Percentiles rank a stretch among this genome's conserved stretches.
These are phyloP conservation scores for Trichoderma orchidacearum DNA, from an alignment of 495 filamentous ascomycete species.

Conservation along the genomic window DNA sequence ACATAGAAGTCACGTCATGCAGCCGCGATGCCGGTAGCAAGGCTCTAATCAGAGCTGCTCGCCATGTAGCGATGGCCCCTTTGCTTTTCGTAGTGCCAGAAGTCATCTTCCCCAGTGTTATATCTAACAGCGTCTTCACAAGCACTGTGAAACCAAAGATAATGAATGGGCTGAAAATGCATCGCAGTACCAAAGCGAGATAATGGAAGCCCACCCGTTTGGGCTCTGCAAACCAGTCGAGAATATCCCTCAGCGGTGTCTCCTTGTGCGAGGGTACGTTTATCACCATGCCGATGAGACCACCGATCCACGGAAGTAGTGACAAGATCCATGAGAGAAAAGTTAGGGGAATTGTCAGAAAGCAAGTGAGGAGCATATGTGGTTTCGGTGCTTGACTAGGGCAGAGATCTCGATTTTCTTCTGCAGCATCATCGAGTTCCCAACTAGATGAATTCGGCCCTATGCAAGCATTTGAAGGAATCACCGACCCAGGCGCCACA, in stretches of 20 bases:
- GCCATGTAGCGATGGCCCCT: conserved; percentile 17
- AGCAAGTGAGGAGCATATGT: conserved; percentile 16
- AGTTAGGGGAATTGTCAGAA: conserved; percentile 17
- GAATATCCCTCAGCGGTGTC: conserved; percentile 15
- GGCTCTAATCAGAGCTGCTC: conserved; percentile 16
- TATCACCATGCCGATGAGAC: conserved; percentile 21
- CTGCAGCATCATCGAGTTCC: conserved; percentile 24
- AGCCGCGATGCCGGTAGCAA: conserved; percentile 18
- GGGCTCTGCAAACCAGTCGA: conserved; percentile 24
- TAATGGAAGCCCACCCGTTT: conserved; percentile 25
- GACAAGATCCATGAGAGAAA: conserved; percentile 14
- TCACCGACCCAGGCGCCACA: conserved; percentile 23
- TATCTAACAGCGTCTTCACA: conserved; percentile 6
- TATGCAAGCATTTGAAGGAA: conserved; percentile 26
- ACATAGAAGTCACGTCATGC: conserved; percentile 18
- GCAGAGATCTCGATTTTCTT: conserved; percentile 21
- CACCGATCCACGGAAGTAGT: conserved; percentile 24
- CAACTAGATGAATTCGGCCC: conserved; percentile 33
- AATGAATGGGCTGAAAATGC: conserved; percentile 20
- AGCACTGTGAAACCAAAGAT: conserved; percentile 16
- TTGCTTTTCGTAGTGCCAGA: conserved; percentile 13
- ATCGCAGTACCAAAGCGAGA: conserved; percentile 16
- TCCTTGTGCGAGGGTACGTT: conserved; percentile 5
- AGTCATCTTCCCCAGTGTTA: conserved; percentile 14
- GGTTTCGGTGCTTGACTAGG: conserved; percentile 16